Evolutionary conservation across 208 protist genomes (phyloP).

Genomic region (Tritrichomonas foetus): DNA sequence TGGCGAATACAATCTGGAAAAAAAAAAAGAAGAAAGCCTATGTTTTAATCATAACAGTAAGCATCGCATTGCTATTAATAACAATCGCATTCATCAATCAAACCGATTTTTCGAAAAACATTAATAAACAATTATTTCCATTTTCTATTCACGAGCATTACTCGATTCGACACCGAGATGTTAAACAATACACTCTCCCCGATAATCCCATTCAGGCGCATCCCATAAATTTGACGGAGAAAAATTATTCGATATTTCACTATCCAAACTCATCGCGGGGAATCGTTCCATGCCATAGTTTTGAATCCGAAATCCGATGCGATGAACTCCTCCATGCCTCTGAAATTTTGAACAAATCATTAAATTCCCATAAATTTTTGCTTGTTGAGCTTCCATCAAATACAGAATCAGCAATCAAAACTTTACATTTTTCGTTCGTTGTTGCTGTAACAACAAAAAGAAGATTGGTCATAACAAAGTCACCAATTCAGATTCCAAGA

Average conservation of each 20-base stretch:
- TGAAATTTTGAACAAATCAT: neutral
- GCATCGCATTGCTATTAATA: too few species aligned
- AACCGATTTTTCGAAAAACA: too few species aligned
- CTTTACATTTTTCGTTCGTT: neutral
- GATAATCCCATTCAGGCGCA: too few species aligned
- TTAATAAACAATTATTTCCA: too few species aligned
- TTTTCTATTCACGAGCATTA: too few species aligned
- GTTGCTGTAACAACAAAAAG: neutral
- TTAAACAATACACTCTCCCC: too few species aligned
- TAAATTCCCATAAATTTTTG: neutral
- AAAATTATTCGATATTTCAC: neutral
- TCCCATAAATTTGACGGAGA: neutral
- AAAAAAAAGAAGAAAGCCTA: too few species aligned
- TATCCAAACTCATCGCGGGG: neutral
- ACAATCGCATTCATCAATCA: too few species aligned
- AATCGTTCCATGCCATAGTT: neutral
- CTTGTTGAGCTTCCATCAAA: neutral
- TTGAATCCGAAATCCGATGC: neutral
- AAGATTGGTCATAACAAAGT: neutral
- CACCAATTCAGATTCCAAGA: neutral
- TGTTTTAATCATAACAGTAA: too few species aligned
- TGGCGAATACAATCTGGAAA: too few species aligned
- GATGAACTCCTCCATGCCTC: neutral
- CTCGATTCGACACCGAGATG: too few species aligned
- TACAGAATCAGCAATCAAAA: neutral